Base-by-base conservation (phyloP, 345 rosid species). In the Euphorbia lathyris region DNA sequence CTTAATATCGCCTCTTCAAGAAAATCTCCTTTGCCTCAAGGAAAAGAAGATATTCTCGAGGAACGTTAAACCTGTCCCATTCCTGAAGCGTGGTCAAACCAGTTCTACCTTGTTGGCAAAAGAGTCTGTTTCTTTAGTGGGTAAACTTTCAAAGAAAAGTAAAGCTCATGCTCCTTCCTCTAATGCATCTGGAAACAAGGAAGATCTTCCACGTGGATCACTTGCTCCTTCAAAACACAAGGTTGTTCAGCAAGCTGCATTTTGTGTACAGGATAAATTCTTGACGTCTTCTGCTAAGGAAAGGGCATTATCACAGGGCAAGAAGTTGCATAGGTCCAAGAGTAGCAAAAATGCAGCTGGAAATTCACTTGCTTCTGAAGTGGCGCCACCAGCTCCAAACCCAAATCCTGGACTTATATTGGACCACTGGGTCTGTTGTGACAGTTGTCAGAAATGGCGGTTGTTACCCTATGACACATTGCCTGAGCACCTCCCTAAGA, bases 1-100 rank as follows among this genome's bases (percentile, higher is more conserved):
- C 63, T 66, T 90, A 64, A 58, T 88, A 78, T 92, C 95, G 8
- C 95, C 98, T 66, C 91, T 92, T 71, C 83, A 84, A 71, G 87
- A 83, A 13, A 79, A 74, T 77, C 79, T 90, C 53, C 70, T 85
- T 69, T 74, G 60, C 70, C 64, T 85, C 77, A 72, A 52, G 8
- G 71, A 78, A 51, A 83, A 82, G 50, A 42, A 75, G 60, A 52
- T 5, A 61, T 52, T 66, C 40, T 63, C 68, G 16, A 42, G 58
- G 71, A 71, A 63, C 17, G 29, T 67, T 57, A 77, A 79, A 74
- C 71, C 66, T 74, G 59, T 65, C 50, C 66, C 66, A 22, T 16
- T 17, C 34, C 43, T 69, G 30, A 80, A 55, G 63, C 67, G 55
- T 59, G 63, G 59, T 61, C 74, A 67, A 74, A 78, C 52, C 26